phyloP scores from a whole-genome alignment of 495 filamentous ascomycete genomes.

The Elasticomyces elasticus region DNA sequence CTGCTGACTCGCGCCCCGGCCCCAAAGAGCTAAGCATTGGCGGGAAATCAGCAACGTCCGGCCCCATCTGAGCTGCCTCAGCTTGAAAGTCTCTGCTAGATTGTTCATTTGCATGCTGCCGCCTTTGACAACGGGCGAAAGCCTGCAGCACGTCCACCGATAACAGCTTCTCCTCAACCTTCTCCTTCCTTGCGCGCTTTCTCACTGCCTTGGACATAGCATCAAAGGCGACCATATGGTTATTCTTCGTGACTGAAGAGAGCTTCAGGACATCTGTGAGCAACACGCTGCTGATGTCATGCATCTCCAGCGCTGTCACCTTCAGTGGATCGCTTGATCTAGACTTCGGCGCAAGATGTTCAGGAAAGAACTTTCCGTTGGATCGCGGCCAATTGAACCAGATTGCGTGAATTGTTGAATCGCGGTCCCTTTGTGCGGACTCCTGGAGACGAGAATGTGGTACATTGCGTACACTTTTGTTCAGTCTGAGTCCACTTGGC shows the following conservation, averaged over 20 bases:
- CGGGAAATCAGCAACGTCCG: no score
- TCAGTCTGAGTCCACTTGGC: not conserved
- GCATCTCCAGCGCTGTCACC: not conserved
- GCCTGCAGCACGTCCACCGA: not conserved
- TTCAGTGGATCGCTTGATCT: not conserved
- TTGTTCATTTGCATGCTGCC: no score
- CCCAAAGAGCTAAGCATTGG: no score
- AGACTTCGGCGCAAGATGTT: not conserved
- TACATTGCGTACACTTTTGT: not conserved
- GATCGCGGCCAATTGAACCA: not conserved
- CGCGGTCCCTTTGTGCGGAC: not conserved
- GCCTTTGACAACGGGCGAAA: no score
- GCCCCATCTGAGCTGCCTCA: no score
- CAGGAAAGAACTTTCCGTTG: not conserved
- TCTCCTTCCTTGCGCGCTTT: not conserved
- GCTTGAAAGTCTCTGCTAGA: no score
- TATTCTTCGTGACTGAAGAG: not conserved
- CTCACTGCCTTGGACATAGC: not conserved
- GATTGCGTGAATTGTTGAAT: not conserved
- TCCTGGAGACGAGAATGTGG: not conserved
- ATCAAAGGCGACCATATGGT: not conserved
- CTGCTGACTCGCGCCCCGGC: no score
- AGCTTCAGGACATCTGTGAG: not conserved
- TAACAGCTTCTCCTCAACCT: not conserved
- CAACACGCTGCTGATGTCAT: not conserved